phyloP scores from a whole-genome alignment of 371 early-diverging fungal species.

The Mucor ambiguus region DNA sequence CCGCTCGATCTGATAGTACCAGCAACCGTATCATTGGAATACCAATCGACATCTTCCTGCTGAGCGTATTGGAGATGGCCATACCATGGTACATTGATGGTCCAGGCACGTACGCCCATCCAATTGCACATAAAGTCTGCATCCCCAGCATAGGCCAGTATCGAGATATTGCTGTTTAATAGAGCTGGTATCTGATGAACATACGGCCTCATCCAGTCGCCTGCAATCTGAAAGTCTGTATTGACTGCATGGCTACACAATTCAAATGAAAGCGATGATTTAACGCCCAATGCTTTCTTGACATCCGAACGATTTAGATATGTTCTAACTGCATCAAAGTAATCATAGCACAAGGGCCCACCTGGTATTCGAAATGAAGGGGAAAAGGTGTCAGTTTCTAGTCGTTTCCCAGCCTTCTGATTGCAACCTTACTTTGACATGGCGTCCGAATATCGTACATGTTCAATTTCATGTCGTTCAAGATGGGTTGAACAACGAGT shows the following conservation, averaged over 20 bases:
- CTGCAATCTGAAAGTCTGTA: conserved; percentile 27
- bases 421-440: conserved; percentile 46
- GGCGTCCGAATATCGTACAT: conserved; percentile 74
- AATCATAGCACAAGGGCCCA: conserved; percentile 72
- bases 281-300: conserved; percentile 62
- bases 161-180: conserved; percentile 52
- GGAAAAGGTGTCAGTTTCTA: not conserved
- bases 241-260: conserved; percentile 74
- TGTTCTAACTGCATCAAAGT: conserved; percentile 66
- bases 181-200: conserved; percentile 23
- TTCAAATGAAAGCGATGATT: conserved; percentile 58
- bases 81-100: conserved; percentile 80
- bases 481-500: conserved; percentile 59
- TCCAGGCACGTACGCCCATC: conserved; percentile 93
- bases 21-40: conserved; percentile 43
- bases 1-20: conserved; percentile 75
- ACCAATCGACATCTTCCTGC: conserved; percentile 62
- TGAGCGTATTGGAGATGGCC: conserved; percentile 66
- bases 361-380: not conserved
- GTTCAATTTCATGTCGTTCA: conserved; percentile 46
- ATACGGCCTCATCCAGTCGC: conserved; percentile 36
- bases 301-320: conserved; percentile 76
- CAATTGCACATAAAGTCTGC: conserved; percentile 88
- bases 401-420: not conserved
- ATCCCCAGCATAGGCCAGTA: conserved; percentile 90